phyloP scores from a whole-genome alignment of 257 asterid genomes.

The Nicotiana sylvestris region DNA sequence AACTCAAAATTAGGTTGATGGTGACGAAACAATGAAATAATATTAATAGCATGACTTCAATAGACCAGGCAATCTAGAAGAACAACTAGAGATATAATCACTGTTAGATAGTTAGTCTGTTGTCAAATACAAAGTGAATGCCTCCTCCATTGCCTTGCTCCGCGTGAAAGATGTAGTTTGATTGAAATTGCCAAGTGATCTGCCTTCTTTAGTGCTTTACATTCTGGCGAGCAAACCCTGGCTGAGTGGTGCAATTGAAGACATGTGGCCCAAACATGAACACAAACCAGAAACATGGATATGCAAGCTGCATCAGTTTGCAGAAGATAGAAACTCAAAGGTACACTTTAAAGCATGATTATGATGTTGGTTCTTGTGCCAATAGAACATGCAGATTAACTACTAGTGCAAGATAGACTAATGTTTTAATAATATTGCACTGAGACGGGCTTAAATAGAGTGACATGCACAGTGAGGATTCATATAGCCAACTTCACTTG shows the following conservation, averaged over 20 bases:
- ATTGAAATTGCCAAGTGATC: neutral
- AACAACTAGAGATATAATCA: neutral
- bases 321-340: constrained; percentile 21
- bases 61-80: neutral
- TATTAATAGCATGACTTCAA: neutral
- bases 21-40: constrained; percentile 9
- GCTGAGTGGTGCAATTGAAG: constrained; percentile 35
- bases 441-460: neutral
- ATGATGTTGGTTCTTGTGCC: constrained; percentile 6
- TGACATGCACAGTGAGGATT: neutral
- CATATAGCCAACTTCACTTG: neutral
- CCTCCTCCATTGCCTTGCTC: neutral
- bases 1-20: neutral
- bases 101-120: constrained; percentile 7
- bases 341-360: constrained; percentile 7
- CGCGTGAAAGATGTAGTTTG: neutral
- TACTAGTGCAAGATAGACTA: neutral
- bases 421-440: neutral
- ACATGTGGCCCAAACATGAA: constrained; percentile 27
- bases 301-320: constrained; percentile 42
- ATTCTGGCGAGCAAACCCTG: constrained; percentile 57
- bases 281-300: constrained; percentile 33
- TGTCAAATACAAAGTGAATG: neutral
- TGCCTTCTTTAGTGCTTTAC: constrained; percentile 25
- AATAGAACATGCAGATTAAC: neutral